These are phyloP conservation scores for Albifimbria verrucaria DNA, from an alignment of 2,329 filamentous ascomycete species.

Conservation along the genomic window DNA sequence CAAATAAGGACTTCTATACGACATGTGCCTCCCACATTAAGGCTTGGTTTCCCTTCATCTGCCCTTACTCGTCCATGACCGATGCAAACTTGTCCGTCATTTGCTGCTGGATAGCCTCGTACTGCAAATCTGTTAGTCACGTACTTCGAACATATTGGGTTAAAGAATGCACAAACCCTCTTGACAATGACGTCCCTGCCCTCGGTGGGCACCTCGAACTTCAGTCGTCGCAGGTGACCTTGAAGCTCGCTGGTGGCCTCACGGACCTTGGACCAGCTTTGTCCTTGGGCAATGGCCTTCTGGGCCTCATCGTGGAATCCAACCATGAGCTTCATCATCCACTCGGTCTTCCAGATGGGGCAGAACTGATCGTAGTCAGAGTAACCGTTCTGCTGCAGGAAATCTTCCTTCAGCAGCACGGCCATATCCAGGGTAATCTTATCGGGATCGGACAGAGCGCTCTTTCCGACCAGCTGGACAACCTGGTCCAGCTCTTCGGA, in stretches of 20 bases:
- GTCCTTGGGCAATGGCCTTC: slow-evolving; percentile 88
- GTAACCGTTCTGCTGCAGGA: slow-evolving; percentile 98
- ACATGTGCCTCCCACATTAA: slow-evolving; percentile 18
- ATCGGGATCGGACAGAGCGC: slow-evolving; percentile 89
- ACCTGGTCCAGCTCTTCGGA: slow-evolving; percentile 98
- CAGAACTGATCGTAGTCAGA: slow-evolving; percentile 99
- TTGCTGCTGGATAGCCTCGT: slow-evolving; percentile 84
- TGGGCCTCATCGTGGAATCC: slow-evolving; percentile 96
- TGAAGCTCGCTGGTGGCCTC: slow-evolving; percentile 88
- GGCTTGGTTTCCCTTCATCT: slow-evolving; percentile 12
- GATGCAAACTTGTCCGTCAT: slow-evolving; percentile 98
- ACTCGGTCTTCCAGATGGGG: slow-evolving; percentile 98
- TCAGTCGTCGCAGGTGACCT: slow-evolving; percentile 81
- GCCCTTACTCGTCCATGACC: slow-evolving; percentile 84
- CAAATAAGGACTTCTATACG: slow-evolving; percentile 24
- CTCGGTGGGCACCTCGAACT: slow-evolving; percentile 90
- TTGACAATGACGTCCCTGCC: slow-evolving; percentile 76
- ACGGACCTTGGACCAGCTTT: slow-evolving; percentile 88
- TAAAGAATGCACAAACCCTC: slow-evolving; percentile 60
- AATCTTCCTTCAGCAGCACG: slow-evolving; percentile 92
- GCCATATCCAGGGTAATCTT: slow-evolving; percentile 98
- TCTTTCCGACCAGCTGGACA: slow-evolving; percentile 97
- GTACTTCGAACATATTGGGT: not conserved
- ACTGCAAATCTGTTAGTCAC: slow-evolving; percentile 55
- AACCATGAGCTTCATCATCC: slow-evolving; percentile 99